These are phyloP conservation scores for Aspergillus ostianus DNA, from an alignment of 495 filamentous ascomycete genomes.

Conservation along the genomic window DNA sequence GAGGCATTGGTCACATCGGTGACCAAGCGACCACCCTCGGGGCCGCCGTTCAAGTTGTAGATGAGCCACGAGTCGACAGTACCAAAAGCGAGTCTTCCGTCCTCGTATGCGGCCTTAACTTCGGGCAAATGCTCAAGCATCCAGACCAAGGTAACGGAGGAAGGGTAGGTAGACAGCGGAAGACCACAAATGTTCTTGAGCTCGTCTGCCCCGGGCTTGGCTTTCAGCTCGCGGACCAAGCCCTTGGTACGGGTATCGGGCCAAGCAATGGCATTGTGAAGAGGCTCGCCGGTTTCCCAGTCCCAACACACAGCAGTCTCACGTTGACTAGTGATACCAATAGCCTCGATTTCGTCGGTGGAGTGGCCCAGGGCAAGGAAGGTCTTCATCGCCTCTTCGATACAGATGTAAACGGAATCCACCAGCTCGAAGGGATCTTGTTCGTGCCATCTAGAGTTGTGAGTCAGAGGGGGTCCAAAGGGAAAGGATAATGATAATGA, in stretches of 20 bases:
- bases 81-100: slow-evolving; percentile 79
- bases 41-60: slow-evolving; percentile 87
- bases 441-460: slow-evolving; percentile 76
- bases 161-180: slow-evolving; percentile 91
- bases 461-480: slow-evolving; percentile 11
- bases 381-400: slow-evolving; percentile 72
- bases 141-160: slow-evolving; percentile 87
- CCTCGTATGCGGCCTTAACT: slow-evolving; percentile 76
- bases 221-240: slow-evolving; percentile 80
- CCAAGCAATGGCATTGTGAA: slow-evolving; percentile 92
- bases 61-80: slow-evolving; percentile 94
- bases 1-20: slow-evolving; percentile 93
- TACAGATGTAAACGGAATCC: slow-evolving; percentile 76
- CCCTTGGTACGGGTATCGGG: slow-evolving; percentile 81
- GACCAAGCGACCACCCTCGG: slow-evolving; percentile 65
- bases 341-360: slow-evolving; percentile 70
- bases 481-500: neutral
- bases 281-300: slow-evolving; percentile 75
- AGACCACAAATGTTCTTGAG: slow-evolving; percentile 77
- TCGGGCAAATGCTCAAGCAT: slow-evolving; percentile 69
- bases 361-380: slow-evolving; percentile 72
- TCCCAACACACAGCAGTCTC: slow-evolving; percentile 95
- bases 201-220: slow-evolving; percentile 60
- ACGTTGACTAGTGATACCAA: slow-evolving; percentile 93
- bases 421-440: slow-evolving; percentile 84